Evolutionary conservation across 2,329 filamentous ascomycete species (phyloP).

Genomic region (Didymellaceae sp.): DNA sequence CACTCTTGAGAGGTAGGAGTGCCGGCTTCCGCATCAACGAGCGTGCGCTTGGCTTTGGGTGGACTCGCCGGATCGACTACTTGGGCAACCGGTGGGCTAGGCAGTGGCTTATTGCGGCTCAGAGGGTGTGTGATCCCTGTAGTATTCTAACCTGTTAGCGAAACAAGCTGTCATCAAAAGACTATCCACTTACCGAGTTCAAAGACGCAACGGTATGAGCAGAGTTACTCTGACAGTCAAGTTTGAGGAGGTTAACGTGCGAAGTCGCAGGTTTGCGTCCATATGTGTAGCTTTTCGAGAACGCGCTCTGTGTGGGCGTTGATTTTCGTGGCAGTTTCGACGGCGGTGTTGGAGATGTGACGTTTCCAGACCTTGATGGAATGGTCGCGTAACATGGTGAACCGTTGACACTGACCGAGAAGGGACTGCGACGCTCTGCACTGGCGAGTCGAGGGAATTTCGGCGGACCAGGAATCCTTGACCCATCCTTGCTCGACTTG

Average conservation of each 20-base stretch:
- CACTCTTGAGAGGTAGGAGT: conserved; percentile 35
- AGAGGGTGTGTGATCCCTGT: conserved; percentile 5
- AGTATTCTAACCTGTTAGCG: conserved; percentile 15
- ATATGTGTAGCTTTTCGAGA: conserved; percentile 1
- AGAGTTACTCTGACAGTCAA: not conserved
- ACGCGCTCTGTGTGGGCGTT: conserved; percentile 15
- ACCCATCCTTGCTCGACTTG: conserved; percentile 7
- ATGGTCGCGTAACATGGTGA: conserved; percentile 15
- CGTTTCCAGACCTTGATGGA: not conserved
- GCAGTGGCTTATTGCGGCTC: conserved; percentile 47
- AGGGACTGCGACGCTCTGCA: conserved; percentile 13
- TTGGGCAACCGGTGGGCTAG: conserved; percentile 47
- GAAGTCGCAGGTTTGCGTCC: not conserved
- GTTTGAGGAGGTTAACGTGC: conserved; percentile 7
- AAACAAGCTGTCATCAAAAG: too few relatives aligned
- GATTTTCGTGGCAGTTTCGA: conserved; percentile 42
- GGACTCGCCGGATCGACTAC: conserved; percentile 41
- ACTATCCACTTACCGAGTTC: not conserved
- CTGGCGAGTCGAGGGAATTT: conserved; percentile 1
- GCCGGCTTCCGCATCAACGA: conserved; percentile 50
- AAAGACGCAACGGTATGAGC: not conserved
- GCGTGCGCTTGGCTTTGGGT: conserved; percentile 44
- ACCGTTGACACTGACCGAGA: conserved; percentile 20
- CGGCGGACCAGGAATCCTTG: conserved; percentile 20
- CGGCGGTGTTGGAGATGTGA: conserved; percentile 11